Percentiles rank a stretch among this genome's conserved stretches.
Conservation (phyloP, 306 rosid genomes). For the Vicia sativa region DNA sequence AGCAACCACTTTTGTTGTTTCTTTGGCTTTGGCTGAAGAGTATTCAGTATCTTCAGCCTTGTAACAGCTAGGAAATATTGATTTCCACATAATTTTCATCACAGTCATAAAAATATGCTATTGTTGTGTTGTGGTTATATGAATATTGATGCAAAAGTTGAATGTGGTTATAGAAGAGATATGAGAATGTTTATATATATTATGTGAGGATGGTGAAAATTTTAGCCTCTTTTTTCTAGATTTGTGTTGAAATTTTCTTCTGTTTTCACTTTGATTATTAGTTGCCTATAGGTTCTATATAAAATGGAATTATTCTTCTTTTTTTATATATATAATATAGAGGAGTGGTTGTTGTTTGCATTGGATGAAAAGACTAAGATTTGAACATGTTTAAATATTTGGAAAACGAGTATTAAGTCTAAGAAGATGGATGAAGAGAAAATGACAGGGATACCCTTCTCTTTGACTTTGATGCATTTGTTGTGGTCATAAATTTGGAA, state of each 20-base stretch:
- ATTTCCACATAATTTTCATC: slow-evolving; percentile 52
- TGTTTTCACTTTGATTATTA: neutral
- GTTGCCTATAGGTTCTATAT: slow-evolving; percentile 29
- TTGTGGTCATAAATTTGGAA: slow-evolving; percentile 15
- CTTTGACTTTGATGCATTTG: slow-evolving; percentile 44
- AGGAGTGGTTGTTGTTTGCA: slow-evolving; percentile 41
- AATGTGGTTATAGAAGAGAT: slow-evolving; percentile 5
- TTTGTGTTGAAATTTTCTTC: slow-evolving; percentile 41
- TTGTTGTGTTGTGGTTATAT: neutral
- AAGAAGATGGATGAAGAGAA: slow-evolving; percentile 29
- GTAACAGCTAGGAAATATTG: slow-evolving; percentile 62
- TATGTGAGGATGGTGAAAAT: slow-evolving; percentile 12
- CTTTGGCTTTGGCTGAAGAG: slow-evolving; percentile 38
- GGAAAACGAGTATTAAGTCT: slow-evolving; percentile 49
- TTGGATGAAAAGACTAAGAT: slow-evolving; percentile 22
- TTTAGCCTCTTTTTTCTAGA: slow-evolving; percentile 34
- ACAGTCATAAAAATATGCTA: slow-evolving; percentile 18
- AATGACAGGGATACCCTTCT: slow-evolving; percentile 57
- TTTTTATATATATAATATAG: neutral
- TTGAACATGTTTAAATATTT: slow-evolving; percentile 17
- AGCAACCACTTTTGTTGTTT: slow-evolving; percentile 49
- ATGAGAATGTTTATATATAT: slow-evolving; percentile 10
- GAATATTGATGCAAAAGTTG: neutral
- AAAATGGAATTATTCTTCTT: slow-evolving; percentile 12
- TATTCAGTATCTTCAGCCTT: slow-evolving; percentile 38